phyloP scores from a whole-genome alignment of 129 eudicot species.

The Solidago caesia region DNA sequence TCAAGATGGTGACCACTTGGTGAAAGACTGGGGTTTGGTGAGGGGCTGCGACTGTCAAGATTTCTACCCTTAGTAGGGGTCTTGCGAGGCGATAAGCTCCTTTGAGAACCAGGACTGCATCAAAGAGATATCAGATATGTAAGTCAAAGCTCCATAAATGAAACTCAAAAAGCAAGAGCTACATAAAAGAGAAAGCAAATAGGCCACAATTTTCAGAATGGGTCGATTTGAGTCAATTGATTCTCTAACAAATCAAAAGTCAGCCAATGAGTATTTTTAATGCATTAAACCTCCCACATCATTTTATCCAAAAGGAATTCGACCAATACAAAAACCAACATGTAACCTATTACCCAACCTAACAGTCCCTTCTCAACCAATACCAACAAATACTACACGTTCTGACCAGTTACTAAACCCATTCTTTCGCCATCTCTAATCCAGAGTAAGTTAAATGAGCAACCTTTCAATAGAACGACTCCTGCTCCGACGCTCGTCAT shows the following conservation, averaged over 20 bases:
- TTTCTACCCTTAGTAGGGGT: slow-evolving; percentile 40
- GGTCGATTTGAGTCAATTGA: not conserved
- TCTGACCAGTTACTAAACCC: not conserved
- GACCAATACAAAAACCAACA: not conserved
- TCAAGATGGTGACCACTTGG: slow-evolving; percentile 27
- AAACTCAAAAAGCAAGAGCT: not conserved
- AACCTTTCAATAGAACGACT: slow-evolving; percentile 58
- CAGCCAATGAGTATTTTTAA: not conserved
- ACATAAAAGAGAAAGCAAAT: not conserved
- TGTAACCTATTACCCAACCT: not conserved
- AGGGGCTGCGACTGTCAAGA: slow-evolving; percentile 33
- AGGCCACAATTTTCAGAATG: not conserved
- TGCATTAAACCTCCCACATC: not conserved
- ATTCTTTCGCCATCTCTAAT: not conserved
- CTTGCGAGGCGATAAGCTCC: slow-evolving; percentile 48
- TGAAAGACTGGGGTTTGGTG: slow-evolving; percentile 39
- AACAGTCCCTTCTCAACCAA: not conserved
- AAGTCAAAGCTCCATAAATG: slow-evolving; percentile 4
- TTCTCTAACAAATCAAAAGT: not conserved
- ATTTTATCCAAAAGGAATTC: not conserved
- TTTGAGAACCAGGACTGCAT: slow-evolving; percentile 40
- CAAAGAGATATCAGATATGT: slow-evolving; percentile 5
- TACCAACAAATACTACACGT: not conserved
- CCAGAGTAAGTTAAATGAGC: not conserved
- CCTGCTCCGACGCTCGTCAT: slow-evolving; percentile 53